Percentiles rank a stretch among this genome's conserved stretches.
Conservation (phyloP, 2,329 filamentous ascomycete species). For the Diplodia scrobiculata region DNA sequence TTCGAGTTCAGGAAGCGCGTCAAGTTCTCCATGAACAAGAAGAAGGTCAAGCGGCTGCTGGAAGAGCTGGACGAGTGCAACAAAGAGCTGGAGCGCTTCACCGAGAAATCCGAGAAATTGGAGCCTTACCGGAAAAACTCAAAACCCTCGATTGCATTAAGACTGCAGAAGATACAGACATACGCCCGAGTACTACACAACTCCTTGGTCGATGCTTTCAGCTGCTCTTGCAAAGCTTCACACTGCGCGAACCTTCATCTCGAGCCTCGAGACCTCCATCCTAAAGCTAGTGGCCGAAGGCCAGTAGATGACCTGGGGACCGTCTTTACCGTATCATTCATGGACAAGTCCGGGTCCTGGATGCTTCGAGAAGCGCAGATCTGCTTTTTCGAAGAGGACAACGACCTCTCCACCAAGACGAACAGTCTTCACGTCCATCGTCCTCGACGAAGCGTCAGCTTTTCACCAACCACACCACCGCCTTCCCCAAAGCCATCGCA, state of each 20-base stretch:
- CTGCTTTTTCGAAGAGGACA: conserved; percentile 38
- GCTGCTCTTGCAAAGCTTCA: conserved; percentile 40
- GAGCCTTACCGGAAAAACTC: conserved; percentile 41
- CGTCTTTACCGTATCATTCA: conserved; percentile 42
- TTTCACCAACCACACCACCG: conserved; percentile 32
- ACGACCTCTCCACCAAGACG: conserved; percentile 30
- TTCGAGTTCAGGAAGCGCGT: conserved; percentile 43
- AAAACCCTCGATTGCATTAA: conserved; percentile 42
- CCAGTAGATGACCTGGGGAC: conserved; percentile 32
- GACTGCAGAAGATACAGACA: conserved; percentile 41
- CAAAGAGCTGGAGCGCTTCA: conserved; percentile 45
- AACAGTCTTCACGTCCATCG: neutral
- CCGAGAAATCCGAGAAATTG: conserved; percentile 44
- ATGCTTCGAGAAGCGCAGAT: conserved; percentile 42
- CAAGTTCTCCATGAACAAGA: conserved; percentile 44
- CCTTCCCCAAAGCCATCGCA: conserved; percentile 33
- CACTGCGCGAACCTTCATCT: conserved; percentile 42
- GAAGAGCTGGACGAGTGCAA: conserved; percentile 45
- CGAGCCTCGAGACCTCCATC: conserved; percentile 37
- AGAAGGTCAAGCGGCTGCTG: conserved; percentile 41
- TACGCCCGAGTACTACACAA: conserved; percentile 42
- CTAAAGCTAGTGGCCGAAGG: conserved; percentile 32
- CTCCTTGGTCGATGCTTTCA: conserved; percentile 39
- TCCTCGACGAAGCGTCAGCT: conserved; percentile 40
- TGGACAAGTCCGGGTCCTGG: conserved; percentile 35